Base-by-base conservation (phyloP, 257 asterid species). In the Penstemon davidsonii region DNA sequence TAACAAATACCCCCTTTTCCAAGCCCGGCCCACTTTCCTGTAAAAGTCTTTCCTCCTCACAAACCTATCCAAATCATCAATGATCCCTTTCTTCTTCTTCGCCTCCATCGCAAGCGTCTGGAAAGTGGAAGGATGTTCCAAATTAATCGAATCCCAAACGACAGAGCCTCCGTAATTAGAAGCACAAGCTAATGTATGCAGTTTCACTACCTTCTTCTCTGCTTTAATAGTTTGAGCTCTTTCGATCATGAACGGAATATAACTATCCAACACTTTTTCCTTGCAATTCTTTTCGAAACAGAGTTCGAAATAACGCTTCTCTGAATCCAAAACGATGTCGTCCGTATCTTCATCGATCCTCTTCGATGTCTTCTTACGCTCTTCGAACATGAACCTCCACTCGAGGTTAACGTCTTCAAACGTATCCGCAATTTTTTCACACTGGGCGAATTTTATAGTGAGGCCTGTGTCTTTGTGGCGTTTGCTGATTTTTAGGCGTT, bases 1-100 rank as follows among this genome's bases (percentile, higher is more conserved):
- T 70, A 89, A 80, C 82, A 89, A 42, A 40, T 87, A 89, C 4
- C 96, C 96, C 38, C 95, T 70, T 75, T 90, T 90, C 96, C 96
- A 89, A 9, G 93, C 93, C 70, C 82, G 76, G 37, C 96, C 96
- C 0, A 90, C 93, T 12, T 80, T 83, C 74, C 87, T 62, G 50
- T 90, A 90, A 10, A 82, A 87, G 0, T 86, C 91, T 47, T 76
- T 88, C 75, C 96, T 77, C 59, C 73, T 75, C 8, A 90, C 72
- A 41, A 88, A 90, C 76, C 87, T 81, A 39, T 90, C 87, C 52
- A 90, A 67, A 67, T 90, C 97, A 0, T 80, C 86, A 1, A 72
- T 45, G 15, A 88, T 71, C 0, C 53, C 43, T 39, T 51, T 49
- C 45, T 90, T 90, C 55, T 71, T 15, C 5, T 44, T 45, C 0